Conservation (phyloP, 441 rosid genomes). For the Euphorbia schlechtendalii region DNA sequence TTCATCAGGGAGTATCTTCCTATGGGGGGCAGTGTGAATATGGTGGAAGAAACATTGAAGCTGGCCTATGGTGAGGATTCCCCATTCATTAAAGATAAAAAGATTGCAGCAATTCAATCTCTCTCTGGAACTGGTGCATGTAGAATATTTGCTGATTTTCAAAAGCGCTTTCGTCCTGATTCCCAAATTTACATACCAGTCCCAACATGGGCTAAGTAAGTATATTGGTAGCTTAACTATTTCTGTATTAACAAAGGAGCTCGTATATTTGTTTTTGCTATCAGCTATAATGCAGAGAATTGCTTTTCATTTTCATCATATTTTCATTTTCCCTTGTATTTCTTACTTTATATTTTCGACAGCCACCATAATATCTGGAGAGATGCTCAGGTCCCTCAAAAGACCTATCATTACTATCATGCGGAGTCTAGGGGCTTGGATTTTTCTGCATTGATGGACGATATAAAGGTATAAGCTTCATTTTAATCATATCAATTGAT, state of each 20-base stretch:
- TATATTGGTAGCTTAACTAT: slow-evolving; percentile 22
- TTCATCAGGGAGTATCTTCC: slow-evolving; percentile 99
- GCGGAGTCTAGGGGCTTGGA: slow-evolving; percentile 78
- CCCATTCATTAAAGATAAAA: slow-evolving; percentile 67
- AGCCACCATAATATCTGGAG: slow-evolving; percentile 99
- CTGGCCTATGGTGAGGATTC: slow-evolving; percentile 88
- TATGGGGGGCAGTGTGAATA: slow-evolving; percentile 93
- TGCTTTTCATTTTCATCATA: slow-evolving; percentile 3
- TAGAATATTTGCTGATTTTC: slow-evolving; percentile 90
- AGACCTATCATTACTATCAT: slow-evolving; percentile 78
- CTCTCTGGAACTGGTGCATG: slow-evolving; percentile 98
- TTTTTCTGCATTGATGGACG: slow-evolving; percentile 82
- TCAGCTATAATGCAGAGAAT: slow-evolving; percentile 1
- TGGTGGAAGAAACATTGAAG: slow-evolving; percentile 86
- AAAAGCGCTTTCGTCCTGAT: slow-evolving; percentile 71
- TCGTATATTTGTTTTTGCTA: neutral
- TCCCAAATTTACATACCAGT: slow-evolving; percentile 89
- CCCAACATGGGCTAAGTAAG: slow-evolving; percentile 97
- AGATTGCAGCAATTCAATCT: slow-evolving; percentile 83
- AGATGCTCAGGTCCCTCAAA: slow-evolving; percentile 84
- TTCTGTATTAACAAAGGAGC: neutral
- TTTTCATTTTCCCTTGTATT: slow-evolving; percentile 2
- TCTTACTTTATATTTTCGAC: slow-evolving; percentile 27
- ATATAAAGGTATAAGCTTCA: slow-evolving; percentile 53
- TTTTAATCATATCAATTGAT: neutral